phyloP scores from a whole-genome alignment of 2,329 filamentous ascomycete species.

The Fusarium incarnatum region DNA sequence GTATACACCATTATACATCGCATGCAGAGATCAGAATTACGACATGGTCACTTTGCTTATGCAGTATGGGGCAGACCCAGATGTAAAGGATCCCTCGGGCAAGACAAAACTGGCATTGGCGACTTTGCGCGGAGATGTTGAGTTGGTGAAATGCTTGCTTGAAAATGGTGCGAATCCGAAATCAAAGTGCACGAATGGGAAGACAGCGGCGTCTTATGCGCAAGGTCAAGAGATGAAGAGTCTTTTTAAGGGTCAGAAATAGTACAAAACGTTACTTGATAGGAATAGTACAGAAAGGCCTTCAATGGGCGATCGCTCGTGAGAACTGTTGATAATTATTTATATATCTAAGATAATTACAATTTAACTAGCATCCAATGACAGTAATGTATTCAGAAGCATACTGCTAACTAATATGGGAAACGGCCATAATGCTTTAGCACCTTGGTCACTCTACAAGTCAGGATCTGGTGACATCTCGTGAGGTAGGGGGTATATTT shows the following conservation, averaged over 20 bases:
- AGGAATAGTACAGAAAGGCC: background rate
- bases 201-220: constrained; percentile 2
- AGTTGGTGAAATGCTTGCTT: background rate
- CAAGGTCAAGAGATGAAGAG: constrained; percentile 2
- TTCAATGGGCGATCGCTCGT: background rate
- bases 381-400: accelerated
- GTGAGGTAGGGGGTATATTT: too few species aligned
- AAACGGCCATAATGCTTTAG: too few species aligned
- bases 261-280: constrained; percentile 5
- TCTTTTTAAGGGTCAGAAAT: background rate
- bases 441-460: too few species aligned
- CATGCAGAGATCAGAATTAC: background rate
- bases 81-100: background rate
- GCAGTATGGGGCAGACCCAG: background rate
- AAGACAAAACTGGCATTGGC: background rate
- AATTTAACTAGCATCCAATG: accelerated
- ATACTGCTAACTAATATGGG: too few species aligned
- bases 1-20: background rate
- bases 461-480: too few species aligned
- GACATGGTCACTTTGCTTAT: background rate
- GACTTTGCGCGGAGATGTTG: background rate
- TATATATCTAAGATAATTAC: too few species aligned
- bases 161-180: constrained; percentile 5
- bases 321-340: background rate
- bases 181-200: constrained; percentile 7